A percentile compares a stretch with the other conserved stretches of the same genome.
Evolutionary conservation across 2,329 filamentous ascomycete species (phyloP).

Genomic region (Neofusicoccum parvum): DNA sequence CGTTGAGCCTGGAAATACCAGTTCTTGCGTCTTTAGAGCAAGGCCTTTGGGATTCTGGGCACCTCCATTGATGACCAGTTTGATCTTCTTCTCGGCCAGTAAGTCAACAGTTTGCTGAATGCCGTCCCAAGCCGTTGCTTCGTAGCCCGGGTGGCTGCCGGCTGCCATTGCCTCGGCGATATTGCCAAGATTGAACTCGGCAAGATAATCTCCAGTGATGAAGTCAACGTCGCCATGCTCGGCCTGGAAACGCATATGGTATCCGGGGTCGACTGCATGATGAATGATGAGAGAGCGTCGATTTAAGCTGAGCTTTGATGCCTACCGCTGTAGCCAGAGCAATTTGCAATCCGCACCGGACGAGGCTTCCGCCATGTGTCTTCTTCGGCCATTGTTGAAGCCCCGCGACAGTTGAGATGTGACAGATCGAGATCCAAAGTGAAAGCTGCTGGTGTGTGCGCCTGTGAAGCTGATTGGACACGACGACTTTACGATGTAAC

Average conservation of each 20-base stretch:
- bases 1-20: not conserved
- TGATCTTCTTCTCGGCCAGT: conserved; percentile 53
- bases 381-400: not conserved
- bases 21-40: conserved; percentile 47
- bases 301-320: too few species aligned
- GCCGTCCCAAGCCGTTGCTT: conserved; percentile 54
- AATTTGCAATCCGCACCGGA: conserved; percentile 42
- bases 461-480: not conserved
- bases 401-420: too few species aligned
- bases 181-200: conserved; percentile 51
- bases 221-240: conserved; percentile 41
- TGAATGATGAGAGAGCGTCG: too few species aligned
- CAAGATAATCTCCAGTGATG: conserved; percentile 47
- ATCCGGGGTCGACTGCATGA: conserved; percentile 39
- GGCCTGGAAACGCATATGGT: conserved; percentile 41
- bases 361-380: conserved; percentile 30
- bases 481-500: too few species aligned
- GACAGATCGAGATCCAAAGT: too few species aligned
- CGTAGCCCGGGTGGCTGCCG: conserved; percentile 48
- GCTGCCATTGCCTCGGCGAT: conserved; percentile 41
- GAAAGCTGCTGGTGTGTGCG: not conserved
- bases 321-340: conserved; percentile 32
- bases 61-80: conserved; percentile 60
- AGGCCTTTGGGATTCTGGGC: conserved; percentile 58
- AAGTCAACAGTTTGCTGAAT: conserved; percentile 50